Percentiles rank a stretch among this genome's conserved stretches.
phyloP scores from a whole-genome alignment of 352 stramenopile genomes.

The Phytophthora citrophthora region DNA sequence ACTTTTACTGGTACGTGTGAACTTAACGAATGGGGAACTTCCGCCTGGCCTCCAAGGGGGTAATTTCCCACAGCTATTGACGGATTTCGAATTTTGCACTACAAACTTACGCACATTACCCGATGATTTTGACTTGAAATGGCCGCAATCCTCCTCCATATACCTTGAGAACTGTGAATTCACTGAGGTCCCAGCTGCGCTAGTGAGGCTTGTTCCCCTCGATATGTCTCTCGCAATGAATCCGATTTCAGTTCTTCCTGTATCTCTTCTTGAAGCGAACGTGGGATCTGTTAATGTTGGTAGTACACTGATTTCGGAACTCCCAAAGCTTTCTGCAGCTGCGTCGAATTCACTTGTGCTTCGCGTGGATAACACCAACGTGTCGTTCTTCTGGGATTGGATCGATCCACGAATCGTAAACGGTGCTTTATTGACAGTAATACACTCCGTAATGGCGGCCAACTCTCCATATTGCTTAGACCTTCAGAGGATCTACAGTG shows the following conservation, averaged over 20 bases:
- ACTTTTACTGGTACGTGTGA: constrained; percentile 27
- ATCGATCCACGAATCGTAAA: constrained; percentile 15
- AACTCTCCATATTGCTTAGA: constrained; percentile 24
- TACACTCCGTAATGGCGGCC: constrained; percentile 4
- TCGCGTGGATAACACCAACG: constrained; percentile 20
- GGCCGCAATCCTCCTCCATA: constrained; percentile 25
- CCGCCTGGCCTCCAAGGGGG: constrained; percentile 31
- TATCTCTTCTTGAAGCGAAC: constrained; percentile 17
- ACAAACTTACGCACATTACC: constrained; percentile 45
- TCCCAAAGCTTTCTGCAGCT: constrained; percentile 10
- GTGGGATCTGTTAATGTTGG: constrained; percentile 25
- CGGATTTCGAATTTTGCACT: constrained; percentile 38
- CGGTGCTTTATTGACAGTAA: neutral
- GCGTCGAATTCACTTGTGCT: constrained; percentile 7
- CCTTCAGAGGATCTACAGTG: constrained; percentile 9
- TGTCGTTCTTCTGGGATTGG: constrained; percentile 32
- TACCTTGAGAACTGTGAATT: constrained; percentile 27
- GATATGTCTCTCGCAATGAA: constrained; percentile 29
- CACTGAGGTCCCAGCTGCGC: constrained; percentile 6
- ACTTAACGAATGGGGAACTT: constrained; percentile 35
- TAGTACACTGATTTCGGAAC: constrained; percentile 15
- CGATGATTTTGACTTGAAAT: constrained; percentile 37
- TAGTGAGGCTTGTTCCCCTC: constrained; percentile 19
- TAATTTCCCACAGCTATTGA: constrained; percentile 36
- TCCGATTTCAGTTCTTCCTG: constrained; percentile 14